These are phyloP conservation scores for Pythium monospermum DNA, from an alignment of 352 stramenopile species.

Conservation along the genomic window DNA sequence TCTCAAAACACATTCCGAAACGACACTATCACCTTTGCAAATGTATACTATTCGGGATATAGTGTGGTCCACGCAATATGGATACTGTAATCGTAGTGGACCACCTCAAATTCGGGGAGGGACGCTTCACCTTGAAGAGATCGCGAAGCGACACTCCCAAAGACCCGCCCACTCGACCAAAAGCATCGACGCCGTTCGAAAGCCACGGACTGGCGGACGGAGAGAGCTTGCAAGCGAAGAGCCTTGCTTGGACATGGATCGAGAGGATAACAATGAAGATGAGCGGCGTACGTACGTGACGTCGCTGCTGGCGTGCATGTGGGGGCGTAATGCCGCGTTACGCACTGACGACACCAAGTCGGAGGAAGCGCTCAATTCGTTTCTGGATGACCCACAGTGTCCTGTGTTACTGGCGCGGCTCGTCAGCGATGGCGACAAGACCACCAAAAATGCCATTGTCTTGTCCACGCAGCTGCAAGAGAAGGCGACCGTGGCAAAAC, in stretches of 20 bases:
- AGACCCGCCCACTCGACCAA: neutral
- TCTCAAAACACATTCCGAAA: neutral
- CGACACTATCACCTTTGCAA: neutral
- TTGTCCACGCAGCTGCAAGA: conserved; percentile 30
- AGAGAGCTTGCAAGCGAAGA: too few relatives aligned
- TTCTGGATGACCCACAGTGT: conserved; percentile 71
- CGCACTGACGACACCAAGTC: conserved; percentile 27
- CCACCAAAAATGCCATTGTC: conserved; percentile 18
- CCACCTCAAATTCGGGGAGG: neutral
- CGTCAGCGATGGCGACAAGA: conserved; percentile 2
- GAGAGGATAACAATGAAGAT: conserved; percentile 30
- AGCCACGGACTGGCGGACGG: too few relatives aligned
- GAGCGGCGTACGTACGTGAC: conserved; percentile 55
- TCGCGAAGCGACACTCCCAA: neutral
- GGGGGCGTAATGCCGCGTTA: conserved; percentile 39
- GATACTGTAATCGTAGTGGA: neutral
- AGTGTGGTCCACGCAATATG: neutral
- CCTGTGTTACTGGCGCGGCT: conserved; percentile 53
- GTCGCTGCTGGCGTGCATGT: conserved; percentile 58
- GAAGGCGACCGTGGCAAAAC: conserved; percentile 21
- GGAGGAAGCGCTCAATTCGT: conserved; percentile 47
- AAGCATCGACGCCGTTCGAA: too few relatives aligned
- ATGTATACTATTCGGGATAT: neutral
- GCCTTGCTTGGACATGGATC: conserved; percentile 17
- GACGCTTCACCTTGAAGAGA: neutral